A percentile compares a stretch with the other conserved stretches of the same genome.
Evolutionary conservation across 441 rosid species (phyloP).

Genomic region (Flueggea neowawraea): DNA sequence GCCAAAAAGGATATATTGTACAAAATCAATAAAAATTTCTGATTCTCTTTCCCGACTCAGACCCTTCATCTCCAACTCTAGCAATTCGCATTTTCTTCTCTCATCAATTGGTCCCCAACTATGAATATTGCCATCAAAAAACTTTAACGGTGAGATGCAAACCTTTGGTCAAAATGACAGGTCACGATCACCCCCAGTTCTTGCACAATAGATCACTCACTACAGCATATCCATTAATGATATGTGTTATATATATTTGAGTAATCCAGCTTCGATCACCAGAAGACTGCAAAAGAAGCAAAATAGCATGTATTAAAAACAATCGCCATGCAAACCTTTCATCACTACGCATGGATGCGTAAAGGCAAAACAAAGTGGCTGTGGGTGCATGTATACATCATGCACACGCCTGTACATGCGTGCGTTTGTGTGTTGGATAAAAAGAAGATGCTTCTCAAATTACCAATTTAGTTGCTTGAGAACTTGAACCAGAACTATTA

Average conservation of each 20-base stretch:
- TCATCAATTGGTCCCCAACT: too few relatives aligned
- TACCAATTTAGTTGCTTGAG: constrained; percentile 15
- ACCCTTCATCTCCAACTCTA: not conserved
- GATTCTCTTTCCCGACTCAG: not conserved
- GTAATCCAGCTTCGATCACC: not conserved
- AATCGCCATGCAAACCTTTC: too few relatives aligned
- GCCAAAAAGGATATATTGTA: constrained; percentile 20
- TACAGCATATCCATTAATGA: constrained; percentile 5
- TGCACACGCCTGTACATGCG: too few relatives aligned
- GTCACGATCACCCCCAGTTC: constrained; percentile 5
- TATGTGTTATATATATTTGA: constrained; percentile 14
- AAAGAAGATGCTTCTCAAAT: not conserved
- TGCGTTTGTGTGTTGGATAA: not conserved
- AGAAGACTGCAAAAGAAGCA: too few relatives aligned
- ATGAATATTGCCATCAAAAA: too few relatives aligned
- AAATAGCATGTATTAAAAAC: too few relatives aligned
- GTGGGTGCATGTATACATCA: too few relatives aligned
- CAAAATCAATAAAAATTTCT: constrained; percentile 20
- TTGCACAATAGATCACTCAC: constrained; percentile 4
- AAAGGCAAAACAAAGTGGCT: not conserved
- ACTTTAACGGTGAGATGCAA: not conserved
- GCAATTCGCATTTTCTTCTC: not conserved
- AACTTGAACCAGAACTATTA: constrained; percentile 1
- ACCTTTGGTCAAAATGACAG: constrained; percentile 8
- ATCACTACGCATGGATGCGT: too few relatives aligned